Evolutionary conservation across 2,329 filamentous ascomycete species (phyloP), one percentile per base, ranked within the genome.

Genomic region (Ilyonectria robusta): DNA sequence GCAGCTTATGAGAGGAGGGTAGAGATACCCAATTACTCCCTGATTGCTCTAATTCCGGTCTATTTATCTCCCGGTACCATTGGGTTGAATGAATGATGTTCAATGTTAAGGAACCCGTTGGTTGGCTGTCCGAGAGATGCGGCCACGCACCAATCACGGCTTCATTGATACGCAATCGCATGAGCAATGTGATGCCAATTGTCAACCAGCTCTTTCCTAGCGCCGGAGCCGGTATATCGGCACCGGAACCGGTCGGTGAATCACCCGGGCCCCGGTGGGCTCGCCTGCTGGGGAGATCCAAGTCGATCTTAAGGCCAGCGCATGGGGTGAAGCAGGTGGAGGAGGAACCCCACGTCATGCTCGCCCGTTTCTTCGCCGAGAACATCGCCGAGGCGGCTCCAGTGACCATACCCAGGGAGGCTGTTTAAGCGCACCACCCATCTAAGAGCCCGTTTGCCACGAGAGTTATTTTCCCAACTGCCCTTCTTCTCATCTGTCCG

Each of bases 381-480:
- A 72, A 62, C 71, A 67, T 55, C 56, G 68, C 73, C 73, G 73
- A 75, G 65, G 42, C 33, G 69, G 66, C 61, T 65, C 71, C 69
- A 66, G 65, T 42, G 26, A 53, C 48, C 63, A 37, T 42, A 50
- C 29, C 56, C 21, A 56, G 51, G 62, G 19, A 53, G 46, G 51
- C 44, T 42, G 35, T 61, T 65, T 65, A 66, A 66, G 63, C 63
- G 63, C 63, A 61, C 63, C 63, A 61, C 63, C 50, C 63, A 61
- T 54, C 63, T 58, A 37, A 60, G 48, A 50, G 47, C 42, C 42
- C 23, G n/a, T 17, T 47, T 19, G 31, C 46, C 19, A 53, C 37
- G 29, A 58, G 62, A 65, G 58, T 44, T 46, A 65, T 58, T 66
- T 59, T 65, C 47, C 33, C 15, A 54, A 46, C 50, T 64, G 37